These are phyloP conservation scores for Hibiscus tridactylites DNA, from an alignment of 345 rosid species.

Conservation along the genomic window DNA sequence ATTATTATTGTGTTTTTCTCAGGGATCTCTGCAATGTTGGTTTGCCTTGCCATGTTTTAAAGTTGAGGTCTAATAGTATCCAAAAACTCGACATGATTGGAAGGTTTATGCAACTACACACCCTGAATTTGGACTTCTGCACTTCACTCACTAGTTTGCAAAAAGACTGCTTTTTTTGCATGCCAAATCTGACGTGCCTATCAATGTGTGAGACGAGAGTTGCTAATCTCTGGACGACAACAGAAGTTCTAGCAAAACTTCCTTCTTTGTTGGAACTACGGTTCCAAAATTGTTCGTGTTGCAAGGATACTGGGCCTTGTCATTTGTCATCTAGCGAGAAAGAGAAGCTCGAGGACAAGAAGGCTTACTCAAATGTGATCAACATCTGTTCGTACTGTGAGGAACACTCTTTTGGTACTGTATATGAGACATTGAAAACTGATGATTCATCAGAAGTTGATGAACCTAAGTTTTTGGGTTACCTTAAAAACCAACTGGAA, in stretches of 20 bases:
- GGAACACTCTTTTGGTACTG: neutral
- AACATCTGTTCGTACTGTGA: conserved; percentile 10
- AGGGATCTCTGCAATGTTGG: conserved; percentile 27
- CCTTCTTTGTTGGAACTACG: neutral
- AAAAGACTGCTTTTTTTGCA: conserved; percentile 45
- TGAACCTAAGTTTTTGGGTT: conserved; percentile 14
- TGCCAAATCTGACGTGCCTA: conserved; percentile 42
- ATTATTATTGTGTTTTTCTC: conserved; percentile 11
- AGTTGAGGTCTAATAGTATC: conserved; percentile 23
- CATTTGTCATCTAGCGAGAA: conserved; percentile 23
- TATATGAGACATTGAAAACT: neutral
- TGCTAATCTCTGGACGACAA: conserved; percentile 44
- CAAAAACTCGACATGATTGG: conserved; percentile 39
- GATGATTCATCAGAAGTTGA: conserved; percentile 5
- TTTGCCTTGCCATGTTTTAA: conserved; percentile 30
- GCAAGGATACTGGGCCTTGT: conserved; percentile 34
- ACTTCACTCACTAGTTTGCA: conserved; percentile 39
- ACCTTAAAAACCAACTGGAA: conserved; percentile 7
- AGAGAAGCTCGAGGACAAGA: neutral
- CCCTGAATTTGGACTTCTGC: conserved; percentile 32
- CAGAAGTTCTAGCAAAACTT: neutral
- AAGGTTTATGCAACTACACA: conserved; percentile 28
- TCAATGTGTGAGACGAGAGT: conserved; percentile 57
- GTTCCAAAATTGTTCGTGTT: conserved; percentile 2
- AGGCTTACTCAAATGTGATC: conserved; percentile 9